Evolutionary conservation across 352 stramenopile species (phyloP).

Genomic region (Blastocystis sp.): DNA sequence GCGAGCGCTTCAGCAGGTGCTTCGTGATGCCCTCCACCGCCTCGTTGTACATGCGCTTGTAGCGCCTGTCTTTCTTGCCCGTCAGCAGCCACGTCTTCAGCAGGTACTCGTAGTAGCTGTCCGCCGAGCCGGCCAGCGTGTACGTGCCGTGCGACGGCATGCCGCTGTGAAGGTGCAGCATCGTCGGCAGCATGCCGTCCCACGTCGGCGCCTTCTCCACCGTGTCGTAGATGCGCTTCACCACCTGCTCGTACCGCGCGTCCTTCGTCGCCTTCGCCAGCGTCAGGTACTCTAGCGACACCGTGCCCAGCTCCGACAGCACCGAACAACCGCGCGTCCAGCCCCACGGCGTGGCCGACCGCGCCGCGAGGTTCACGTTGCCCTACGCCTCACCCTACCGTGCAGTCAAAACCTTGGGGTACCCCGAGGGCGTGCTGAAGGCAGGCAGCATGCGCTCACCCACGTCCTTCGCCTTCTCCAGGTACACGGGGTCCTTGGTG

Average conservation of each 20-base stretch:
- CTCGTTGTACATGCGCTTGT: constrained; percentile 85
- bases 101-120: constrained; percentile 38
- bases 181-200: constrained; percentile 8
- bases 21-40: constrained; percentile 87
- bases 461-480: constrained; percentile 33
- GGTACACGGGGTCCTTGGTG: constrained; percentile 72
- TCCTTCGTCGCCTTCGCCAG: constrained; percentile 75
- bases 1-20: constrained; percentile 77
- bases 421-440: constrained; percentile 40
- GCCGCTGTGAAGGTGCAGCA: neutral
- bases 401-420: neutral
- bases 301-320: constrained; percentile 76
- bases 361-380: neutral
- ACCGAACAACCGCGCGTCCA: constrained; percentile 74
- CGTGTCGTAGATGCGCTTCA: constrained; percentile 77
- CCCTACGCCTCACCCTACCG: too few relatives aligned
- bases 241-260: constrained; percentile 74
- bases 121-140: neutral
- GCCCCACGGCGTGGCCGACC: neutral
- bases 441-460: constrained; percentile 8
- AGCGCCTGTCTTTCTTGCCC: constrained; percentile 27
- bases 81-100: constrained; percentile 30
- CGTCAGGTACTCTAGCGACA: constrained; percentile 72
- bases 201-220: constrained; percentile 73
- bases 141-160: neutral